Percentiles rank a stretch among this genome's conserved stretches.
Conservation (phyloP, 139 green algal species). For the Picochlorum sp. region DNA sequence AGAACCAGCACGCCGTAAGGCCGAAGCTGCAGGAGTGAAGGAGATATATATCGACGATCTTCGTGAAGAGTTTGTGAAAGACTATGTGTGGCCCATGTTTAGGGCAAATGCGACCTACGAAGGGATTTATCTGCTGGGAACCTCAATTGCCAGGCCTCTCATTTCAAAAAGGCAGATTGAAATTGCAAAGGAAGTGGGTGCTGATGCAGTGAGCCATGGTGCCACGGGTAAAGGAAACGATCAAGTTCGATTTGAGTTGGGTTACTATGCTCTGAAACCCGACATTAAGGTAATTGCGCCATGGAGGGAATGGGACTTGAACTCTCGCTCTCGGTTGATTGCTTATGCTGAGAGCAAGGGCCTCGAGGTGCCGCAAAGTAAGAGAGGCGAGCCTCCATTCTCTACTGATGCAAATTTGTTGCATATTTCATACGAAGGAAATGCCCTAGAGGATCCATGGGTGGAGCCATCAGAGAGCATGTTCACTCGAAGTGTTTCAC, state of each 20-base stretch:
- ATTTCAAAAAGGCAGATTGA: slow-evolving; percentile 99
- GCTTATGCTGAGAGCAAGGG: slow-evolving; percentile 67
- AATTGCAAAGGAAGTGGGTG: slow-evolving; percentile 83
- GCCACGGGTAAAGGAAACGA: slow-evolving; percentile 99
- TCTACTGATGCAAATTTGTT: slow-evolving; percentile 95
- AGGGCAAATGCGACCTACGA: slow-evolving; percentile 94
- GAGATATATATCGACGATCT: slow-evolving; percentile 98
- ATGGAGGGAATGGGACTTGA: slow-evolving; percentile 98
- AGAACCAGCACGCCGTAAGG: slow-evolving; percentile 83
- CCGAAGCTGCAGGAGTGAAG: slow-evolving; percentile 84
- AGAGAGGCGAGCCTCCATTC: slow-evolving; percentile 87
- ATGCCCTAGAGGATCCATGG: slow-evolving; percentile 93
- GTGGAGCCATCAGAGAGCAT: slow-evolving; percentile 66
- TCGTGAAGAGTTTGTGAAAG: slow-evolving; percentile 94
- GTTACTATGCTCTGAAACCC: slow-evolving; percentile 95
- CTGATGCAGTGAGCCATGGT: slow-evolving; percentile 95
- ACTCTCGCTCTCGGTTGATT: slow-evolving; percentile 78
- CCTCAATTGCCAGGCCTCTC: slow-evolving; percentile 94
- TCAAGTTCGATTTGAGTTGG: slow-evolving; percentile 84
- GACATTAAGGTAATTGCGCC: slow-evolving; percentile 98
- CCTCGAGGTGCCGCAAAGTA: slow-evolving; percentile 59
- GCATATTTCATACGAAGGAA: slow-evolving; percentile 87
- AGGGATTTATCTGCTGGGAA: slow-evolving; percentile 96
- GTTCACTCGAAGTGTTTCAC: slow-evolving; percentile 85
- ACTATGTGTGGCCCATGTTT: slow-evolving; percentile 99